Percentiles rank a stretch among this genome's conserved stretches.
Conservation (phyloP, 208 protist genomes). For the Trypanosoma theileri region DNA sequence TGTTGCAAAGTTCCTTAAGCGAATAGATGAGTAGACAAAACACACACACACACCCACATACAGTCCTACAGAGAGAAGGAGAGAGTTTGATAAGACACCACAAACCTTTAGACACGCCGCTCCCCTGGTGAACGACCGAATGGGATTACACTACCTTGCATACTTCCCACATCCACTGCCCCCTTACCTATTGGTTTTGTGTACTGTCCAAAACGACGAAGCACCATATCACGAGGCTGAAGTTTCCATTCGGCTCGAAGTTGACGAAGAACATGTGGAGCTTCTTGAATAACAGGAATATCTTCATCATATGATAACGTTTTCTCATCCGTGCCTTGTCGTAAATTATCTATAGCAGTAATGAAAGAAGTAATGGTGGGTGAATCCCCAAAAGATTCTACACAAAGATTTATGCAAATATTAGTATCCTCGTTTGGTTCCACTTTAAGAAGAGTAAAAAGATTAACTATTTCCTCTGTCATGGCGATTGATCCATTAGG, state of each 20-base stretch:
- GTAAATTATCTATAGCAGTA: constrained; percentile 22
- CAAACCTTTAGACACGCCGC: constrained; percentile 37
- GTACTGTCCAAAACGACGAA: constrained; percentile 78
- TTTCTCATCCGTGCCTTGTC: constrained; percentile 12
- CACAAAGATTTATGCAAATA: constrained; percentile 51
- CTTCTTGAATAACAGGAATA: constrained; percentile 36
- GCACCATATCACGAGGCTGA: constrained; percentile 65
- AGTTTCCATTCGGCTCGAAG: constrained; percentile 71
- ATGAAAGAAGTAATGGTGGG: constrained; percentile 34
- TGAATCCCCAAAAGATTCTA: constrained; percentile 45
- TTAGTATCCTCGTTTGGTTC: constrained; percentile 69
- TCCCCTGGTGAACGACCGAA: constrained; percentile 82
- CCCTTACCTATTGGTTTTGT: constrained; percentile 35
- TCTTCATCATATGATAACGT: constrained; percentile 40
- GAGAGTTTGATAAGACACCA: not conserved
- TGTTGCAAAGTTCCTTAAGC: too few relatives aligned
- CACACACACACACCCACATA: not conserved
- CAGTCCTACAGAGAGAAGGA: not conserved
- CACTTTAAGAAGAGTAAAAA: constrained; percentile 65
- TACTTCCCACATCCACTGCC: constrained; percentile 54
- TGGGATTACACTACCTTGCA: constrained; percentile 75
- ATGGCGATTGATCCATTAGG: constrained; percentile 59
- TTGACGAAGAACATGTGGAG: constrained; percentile 69
- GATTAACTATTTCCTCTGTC: constrained; percentile 62
- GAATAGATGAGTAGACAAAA: too few relatives aligned